Percentiles rank a stretch among this genome's conserved stretches.
phyloP scores from a whole-genome alignment of 352 stramenopile species.

The Phytophthora podocarpi region DNA sequence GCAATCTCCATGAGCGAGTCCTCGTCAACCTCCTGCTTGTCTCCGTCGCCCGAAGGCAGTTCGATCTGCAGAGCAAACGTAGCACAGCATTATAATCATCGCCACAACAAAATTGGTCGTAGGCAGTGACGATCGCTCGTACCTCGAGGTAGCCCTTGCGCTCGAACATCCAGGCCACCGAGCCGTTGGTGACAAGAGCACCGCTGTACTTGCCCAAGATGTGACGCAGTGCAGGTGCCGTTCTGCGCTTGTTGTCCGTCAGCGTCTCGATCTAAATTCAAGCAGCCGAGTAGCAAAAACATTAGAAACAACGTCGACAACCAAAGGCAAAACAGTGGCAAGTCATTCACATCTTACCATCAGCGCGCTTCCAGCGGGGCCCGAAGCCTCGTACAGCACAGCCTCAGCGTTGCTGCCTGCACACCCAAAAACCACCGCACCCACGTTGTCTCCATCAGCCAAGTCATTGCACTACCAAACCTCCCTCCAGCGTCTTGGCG shows the following conservation, averaged over 20 bases:
- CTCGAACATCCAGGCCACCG: slow-evolving; percentile 87
- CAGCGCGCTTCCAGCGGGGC: slow-evolving; percentile 70
- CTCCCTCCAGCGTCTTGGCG: background rate
- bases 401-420: slow-evolving; percentile 66
- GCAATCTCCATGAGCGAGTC: slow-evolving; percentile 78
- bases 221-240: slow-evolving; percentile 78
- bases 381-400: slow-evolving; percentile 81
- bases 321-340: background rate
- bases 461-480: too few species aligned
- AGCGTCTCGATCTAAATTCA: slow-evolving; percentile 77
- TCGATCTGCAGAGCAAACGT: slow-evolving; percentile 45
- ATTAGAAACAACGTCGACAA: background rate
- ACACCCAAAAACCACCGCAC: background rate
- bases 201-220: slow-evolving; percentile 76
- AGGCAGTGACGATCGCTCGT: too few species aligned
- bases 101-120: too few species aligned
- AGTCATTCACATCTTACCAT: slow-evolving; percentile 54
- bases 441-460: background rate
- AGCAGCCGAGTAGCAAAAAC: background rate
- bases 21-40: slow-evolving; percentile 49
- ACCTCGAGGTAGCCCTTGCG: slow-evolving; percentile 87
- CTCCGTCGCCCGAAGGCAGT: slow-evolving; percentile 23
- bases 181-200: slow-evolving; percentile 73
- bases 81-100: background rate
- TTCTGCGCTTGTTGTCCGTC: slow-evolving; percentile 85